These are phyloP conservation scores for Amanita rubescens DNA, from an alignment of 768 basidiomycete genomes.

Conservation along the genomic window DNA sequence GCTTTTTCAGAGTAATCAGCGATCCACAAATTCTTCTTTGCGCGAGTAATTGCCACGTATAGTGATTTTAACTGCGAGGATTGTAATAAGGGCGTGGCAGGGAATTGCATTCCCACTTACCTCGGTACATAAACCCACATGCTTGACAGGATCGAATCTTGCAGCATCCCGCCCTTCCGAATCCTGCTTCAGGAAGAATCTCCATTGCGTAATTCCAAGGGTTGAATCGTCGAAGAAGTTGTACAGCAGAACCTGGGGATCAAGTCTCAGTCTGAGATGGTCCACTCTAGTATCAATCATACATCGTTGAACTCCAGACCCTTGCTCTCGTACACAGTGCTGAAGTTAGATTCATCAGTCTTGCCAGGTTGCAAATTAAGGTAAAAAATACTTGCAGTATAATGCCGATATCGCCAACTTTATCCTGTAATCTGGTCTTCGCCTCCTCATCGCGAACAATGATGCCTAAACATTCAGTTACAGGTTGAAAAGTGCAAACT, in stretches of 20 bases:
- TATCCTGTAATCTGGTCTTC: constrained; percentile 33
- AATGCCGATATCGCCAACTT: constrained; percentile 52
- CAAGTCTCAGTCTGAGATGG: background rate
- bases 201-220: constrained; percentile 47
- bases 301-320: constrained; percentile 65
- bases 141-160: constrained; percentile 40
- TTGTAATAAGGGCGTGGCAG: background rate
- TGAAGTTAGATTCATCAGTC: constrained; percentile 10
- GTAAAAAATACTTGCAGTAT: constrained; percentile 43
- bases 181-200: constrained; percentile 42
- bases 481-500: background rate
- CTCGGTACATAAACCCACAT: constrained; percentile 52
- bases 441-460: constrained; percentile 59
- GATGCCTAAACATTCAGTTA: constrained; percentile 38
- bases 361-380: background rate
- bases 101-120: constrained; percentile 24
- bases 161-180: constrained; percentile 24
- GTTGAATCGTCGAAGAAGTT: constrained; percentile 69
- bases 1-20: constrained; percentile 51
- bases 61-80: constrained; percentile 49
- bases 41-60: constrained; percentile 67
- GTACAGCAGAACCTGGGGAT: constrained; percentile 57
- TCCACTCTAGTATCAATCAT: background rate
- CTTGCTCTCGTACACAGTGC: constrained; percentile 58
- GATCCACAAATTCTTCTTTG: constrained; percentile 65